phyloP scores from a whole-genome alignment of 306 rosid genomes.

The Hippophae tibetana region DNA sequence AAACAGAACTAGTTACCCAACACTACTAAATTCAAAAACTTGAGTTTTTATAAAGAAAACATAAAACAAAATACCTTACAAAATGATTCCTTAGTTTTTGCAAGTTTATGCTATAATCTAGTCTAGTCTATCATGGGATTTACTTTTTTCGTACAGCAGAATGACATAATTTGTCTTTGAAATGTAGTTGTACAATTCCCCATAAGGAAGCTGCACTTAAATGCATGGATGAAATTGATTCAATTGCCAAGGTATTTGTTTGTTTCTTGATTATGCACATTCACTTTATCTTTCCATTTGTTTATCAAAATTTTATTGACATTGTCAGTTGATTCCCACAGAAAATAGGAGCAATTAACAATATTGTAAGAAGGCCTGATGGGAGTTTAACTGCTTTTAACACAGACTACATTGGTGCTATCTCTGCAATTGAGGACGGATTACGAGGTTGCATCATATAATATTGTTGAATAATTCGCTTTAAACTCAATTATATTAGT shows the following conservation, averaged over 20 bases:
- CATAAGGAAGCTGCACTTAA: conserved; percentile 46
- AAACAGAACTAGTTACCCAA: no score
- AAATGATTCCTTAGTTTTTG: no score
- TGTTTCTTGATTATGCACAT: neutral
- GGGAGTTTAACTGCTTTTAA: conserved; percentile 50
- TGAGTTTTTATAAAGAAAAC: no score
- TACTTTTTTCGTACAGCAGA: neutral
- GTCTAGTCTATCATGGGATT: neutral
- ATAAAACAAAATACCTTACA: no score
- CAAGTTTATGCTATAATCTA: neutral
- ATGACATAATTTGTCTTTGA: neutral
- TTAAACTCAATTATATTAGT: no score
- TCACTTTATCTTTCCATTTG: neutral
- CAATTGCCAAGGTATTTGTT: conserved; percentile 39
- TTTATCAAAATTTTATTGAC: no score
- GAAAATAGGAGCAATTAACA: conserved; percentile 62
- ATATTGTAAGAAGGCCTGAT: conserved; percentile 51
- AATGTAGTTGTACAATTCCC: conserved; percentile 51
- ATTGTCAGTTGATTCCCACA: conserved; percentile 8
- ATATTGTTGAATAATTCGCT: conserved; percentile 3
- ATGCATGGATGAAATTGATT: conserved; percentile 53
- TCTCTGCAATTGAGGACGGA: conserved; percentile 54
- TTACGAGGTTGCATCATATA: conserved; percentile 40
- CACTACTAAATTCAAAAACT: no score
- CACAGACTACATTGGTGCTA: conserved; percentile 59